Evolutionary conservation across 2,329 filamentous ascomycete species (phyloP).

Genomic region (Lasiodiplodia sp.): DNA sequence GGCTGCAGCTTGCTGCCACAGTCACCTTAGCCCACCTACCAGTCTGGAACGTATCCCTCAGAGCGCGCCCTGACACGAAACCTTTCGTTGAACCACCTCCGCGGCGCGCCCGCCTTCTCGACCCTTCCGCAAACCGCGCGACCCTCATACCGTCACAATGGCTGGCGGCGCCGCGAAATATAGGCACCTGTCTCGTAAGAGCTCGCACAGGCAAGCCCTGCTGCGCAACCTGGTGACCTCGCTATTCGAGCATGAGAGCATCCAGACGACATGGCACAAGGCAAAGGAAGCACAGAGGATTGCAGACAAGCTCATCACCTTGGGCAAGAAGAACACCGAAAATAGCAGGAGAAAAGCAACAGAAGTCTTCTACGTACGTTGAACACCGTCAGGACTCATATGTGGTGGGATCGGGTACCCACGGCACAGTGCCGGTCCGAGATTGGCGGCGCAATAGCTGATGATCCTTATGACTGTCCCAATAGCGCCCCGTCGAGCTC

Average conservation of each 20-base stretch:
- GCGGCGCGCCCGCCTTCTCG: conserved; percentile 16
- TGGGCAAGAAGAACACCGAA: conserved; percentile 92
- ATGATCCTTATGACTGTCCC: not conserved
- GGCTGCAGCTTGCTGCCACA: not conserved
- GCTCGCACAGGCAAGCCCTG: conserved; percentile 87
- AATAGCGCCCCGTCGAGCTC: conserved; percentile 54
- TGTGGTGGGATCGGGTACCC: not conserved
- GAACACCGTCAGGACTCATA: not conserved
- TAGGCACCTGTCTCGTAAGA: conserved; percentile 84
- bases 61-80: not conserved
- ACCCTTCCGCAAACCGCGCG: not conserved
- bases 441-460: too few relatives aligned
- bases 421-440: not conserved
- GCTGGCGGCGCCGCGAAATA: conserved; percentile 87
- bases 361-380: conserved; percentile 82
- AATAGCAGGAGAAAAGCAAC: conserved; percentile 77
- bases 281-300: conserved; percentile 95
- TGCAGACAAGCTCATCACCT: conserved; percentile 91
- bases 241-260: conserved; percentile 90
- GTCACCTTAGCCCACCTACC: not conserved
- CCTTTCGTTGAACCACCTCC: conserved; percentile 14
- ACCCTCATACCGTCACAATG: conserved; percentile 61
- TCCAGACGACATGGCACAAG: conserved; percentile 94
- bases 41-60: not conserved
- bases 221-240: conserved; percentile 96